Conservation (phyloP, 176 grass and related monocot species). For the Triticum timopheevii region DNA sequence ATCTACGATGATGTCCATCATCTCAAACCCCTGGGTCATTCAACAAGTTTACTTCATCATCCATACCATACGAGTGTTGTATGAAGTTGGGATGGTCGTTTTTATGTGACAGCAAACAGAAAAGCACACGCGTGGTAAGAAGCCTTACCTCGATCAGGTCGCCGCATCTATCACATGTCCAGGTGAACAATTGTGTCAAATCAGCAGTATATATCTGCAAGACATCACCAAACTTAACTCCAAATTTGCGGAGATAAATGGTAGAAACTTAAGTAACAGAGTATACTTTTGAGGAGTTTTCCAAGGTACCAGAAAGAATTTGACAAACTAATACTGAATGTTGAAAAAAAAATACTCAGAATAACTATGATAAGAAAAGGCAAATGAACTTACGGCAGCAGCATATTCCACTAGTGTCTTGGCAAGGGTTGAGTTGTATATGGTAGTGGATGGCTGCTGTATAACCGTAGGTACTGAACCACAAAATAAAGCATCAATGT, state of each 20-base stretch:
- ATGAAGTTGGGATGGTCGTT: background rate
- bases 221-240: background rate
- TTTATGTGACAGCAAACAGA: conserved; percentile 20
- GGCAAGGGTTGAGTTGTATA: conserved; percentile 83
- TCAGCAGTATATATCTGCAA: conserved; percentile 93
- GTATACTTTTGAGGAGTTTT: background rate
- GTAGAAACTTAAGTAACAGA: background rate
- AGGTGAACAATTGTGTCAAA: conserved; percentile 81
- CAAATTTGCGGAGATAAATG: background rate
- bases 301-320: background rate
- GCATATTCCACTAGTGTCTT: conserved; percentile 85
- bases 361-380: background rate
- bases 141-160: conserved; percentile 64
- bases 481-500: background rate
- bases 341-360: background rate
- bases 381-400: conserved; percentile 66
- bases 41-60: conserved; percentile 34
- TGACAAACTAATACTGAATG: background rate
- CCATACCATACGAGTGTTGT: background rate
- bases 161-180: conserved; percentile 85
- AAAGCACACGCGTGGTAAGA: background rate
- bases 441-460: conserved; percentile 28
- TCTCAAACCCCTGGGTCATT: conserved; percentile 65
- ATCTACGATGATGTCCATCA: conserved; percentile 81
- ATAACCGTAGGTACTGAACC: conserved; percentile 49